A percentile compares a stretch with the other conserved stretches of the same genome.
Evolutionary conservation across 495 filamentous ascomycete genomes (phyloP).

Genomic region (Xylaria nigripes): DNA sequence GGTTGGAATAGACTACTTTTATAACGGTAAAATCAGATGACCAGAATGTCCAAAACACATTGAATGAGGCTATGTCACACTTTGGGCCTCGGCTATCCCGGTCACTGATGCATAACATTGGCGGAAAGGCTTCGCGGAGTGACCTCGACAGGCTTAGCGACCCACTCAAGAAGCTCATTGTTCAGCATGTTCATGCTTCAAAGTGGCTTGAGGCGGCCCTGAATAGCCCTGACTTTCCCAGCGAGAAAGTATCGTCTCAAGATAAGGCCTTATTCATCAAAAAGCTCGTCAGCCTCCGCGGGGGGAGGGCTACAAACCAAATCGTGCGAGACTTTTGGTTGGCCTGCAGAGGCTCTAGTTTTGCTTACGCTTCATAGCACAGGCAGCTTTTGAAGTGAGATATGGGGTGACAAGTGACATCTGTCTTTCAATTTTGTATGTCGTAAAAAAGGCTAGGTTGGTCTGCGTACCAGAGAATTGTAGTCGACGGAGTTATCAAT

Average conservation of each 20-base stretch:
- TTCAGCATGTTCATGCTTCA: slow-evolving; percentile 52
- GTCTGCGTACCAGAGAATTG: too few species aligned
- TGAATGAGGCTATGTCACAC: slow-evolving; percentile 48
- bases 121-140: slow-evolving; percentile 65
- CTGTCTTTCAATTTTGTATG: too few species aligned
- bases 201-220: slow-evolving; percentile 55
- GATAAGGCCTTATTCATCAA: slow-evolving; percentile 56
- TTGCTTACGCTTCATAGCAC: slow-evolving; percentile 48
- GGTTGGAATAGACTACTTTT: slow-evolving; percentile 36
- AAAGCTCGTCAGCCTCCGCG: slow-evolving; percentile 54
- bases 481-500: too few species aligned
- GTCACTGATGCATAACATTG: slow-evolving; percentile 58
- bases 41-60: slow-evolving; percentile 33
- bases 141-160: slow-evolving; percentile 71
- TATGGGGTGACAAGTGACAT: too few species aligned
- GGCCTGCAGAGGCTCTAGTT: slow-evolving; percentile 57
- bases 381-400: neutral
- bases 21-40: slow-evolving; percentile 34
- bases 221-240: slow-evolving; percentile 46
- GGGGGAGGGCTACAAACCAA: slow-evolving; percentile 49
- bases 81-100: slow-evolving; percentile 53
- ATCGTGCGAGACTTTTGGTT: slow-evolving; percentile 63
- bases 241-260: slow-evolving; percentile 49
- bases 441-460: too few species aligned
- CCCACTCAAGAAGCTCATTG: slow-evolving; percentile 67